phyloP scores from a whole-genome alignment of 768 basidiomycete species.

The Kwoniella mangroviensis region DNA sequence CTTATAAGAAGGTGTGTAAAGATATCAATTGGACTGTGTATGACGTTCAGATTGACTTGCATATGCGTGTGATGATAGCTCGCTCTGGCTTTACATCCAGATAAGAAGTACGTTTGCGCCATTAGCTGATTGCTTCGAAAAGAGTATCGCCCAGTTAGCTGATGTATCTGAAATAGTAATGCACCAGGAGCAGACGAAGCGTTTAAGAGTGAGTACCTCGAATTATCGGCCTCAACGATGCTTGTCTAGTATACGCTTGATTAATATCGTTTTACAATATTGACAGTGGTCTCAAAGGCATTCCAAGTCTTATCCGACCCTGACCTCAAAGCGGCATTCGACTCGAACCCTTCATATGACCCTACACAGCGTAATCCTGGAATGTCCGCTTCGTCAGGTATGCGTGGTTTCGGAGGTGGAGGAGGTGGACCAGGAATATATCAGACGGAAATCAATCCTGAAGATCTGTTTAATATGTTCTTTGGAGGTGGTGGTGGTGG shows the following conservation, averaged over 20 bases:
- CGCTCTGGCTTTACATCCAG: conserved; percentile 68
- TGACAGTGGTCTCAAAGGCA: conserved; percentile 91
- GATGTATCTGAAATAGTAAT: conserved; percentile 66
- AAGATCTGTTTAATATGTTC: conserved; percentile 98
- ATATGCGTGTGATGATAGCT: conserved; percentile 62
- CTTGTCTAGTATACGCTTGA: too few species aligned
- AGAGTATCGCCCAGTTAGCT: not conserved
- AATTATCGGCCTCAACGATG: not conserved
- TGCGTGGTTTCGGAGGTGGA: conserved; percentile 43
- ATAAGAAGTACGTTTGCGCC: conserved; percentile 53
- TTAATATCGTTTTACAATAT: not conserved
- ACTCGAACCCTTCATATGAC: conserved; percentile 66
- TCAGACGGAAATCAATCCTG: conserved; percentile 77
- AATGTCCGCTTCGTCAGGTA: conserved; percentile 60
- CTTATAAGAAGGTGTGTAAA: conserved; percentile 83
- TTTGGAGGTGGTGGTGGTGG: conserved; percentile 70
- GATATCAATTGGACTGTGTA: too few species aligned
- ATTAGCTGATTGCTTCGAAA: not conserved
- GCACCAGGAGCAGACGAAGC: conserved; percentile 98
- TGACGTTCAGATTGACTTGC: too few species aligned
- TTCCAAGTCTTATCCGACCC: conserved; percentile 95
- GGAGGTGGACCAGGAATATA: conserved; percentile 47
- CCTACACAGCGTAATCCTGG: conserved; percentile 82
- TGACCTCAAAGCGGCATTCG: conserved; percentile 85
- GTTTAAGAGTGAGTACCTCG: conserved; percentile 77